Percentiles rank a stretch among this genome's conserved stretches.
Evolutionary conservation across 148 eudicot species (phyloP).

Genomic region (Rhododendron simsii): DNA sequence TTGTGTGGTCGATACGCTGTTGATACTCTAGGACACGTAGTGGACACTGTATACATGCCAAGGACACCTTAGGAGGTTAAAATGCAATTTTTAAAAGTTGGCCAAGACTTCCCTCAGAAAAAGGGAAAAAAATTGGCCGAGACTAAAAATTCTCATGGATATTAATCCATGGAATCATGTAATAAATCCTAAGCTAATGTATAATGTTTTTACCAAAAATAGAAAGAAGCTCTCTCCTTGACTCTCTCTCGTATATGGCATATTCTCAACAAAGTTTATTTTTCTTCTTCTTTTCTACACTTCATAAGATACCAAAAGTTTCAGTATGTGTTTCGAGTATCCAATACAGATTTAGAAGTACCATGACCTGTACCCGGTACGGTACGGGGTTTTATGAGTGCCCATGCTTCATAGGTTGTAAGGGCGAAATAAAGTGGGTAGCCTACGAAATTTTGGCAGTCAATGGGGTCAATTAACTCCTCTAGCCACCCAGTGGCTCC

Average conservation of each 20-base stretch:
- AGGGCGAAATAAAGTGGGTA: neutral
- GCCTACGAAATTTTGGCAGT: neutral
- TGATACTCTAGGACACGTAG: neutral
- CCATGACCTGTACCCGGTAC: neutral
- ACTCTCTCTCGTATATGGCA: neutral
- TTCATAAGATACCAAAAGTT: neutral
- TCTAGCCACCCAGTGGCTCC: neutral
- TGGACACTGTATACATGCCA: neutral
- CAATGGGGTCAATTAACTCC: neutral
- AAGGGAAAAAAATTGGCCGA: neutral
- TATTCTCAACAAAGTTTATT: neutral
- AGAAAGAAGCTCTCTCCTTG: neutral
- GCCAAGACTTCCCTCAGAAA: neutral
- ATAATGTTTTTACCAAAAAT: neutral
- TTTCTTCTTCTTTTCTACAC: neutral
- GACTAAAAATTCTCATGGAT: neutral
- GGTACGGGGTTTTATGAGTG: neutral
- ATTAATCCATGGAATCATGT: neutral
- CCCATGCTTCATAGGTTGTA: neutral
- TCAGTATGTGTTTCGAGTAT: too few relatives aligned
- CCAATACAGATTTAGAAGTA: too few relatives aligned
- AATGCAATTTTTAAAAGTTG: neutral
- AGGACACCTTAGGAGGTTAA: neutral
- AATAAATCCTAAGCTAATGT: neutral
- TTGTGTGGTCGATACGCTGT: neutral